A percentile compares a stretch with the other conserved stretches of the same genome.
phyloP scores from a whole-genome alignment of 1,284 basidiomycete genomes.

The Paramarasmius palmivorus region DNA sequence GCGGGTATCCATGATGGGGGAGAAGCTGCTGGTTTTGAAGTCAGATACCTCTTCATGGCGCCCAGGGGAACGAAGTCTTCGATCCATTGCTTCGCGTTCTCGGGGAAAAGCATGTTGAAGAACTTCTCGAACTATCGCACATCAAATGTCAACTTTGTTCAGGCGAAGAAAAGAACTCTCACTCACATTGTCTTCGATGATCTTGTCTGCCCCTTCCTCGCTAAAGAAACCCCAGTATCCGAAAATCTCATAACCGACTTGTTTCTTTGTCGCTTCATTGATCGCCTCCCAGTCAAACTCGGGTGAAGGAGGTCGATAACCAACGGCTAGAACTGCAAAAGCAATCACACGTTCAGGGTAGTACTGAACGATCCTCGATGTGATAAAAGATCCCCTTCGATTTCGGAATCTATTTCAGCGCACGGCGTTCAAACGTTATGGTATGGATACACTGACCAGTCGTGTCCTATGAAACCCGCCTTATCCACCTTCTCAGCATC shows the following conservation, averaged over 20 bases:
- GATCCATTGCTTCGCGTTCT: too few relatives aligned
- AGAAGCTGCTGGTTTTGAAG: too few relatives aligned
- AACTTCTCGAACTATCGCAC: too few relatives aligned
- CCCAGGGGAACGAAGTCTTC: too few relatives aligned
- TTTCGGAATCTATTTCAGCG: neutral
- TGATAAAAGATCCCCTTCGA: conserved; percentile 38
- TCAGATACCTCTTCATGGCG: too few relatives aligned
- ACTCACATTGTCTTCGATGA: too few relatives aligned
- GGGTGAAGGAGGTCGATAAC: conserved; percentile 33
- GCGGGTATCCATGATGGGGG: too few relatives aligned
- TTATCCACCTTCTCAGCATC: conserved; percentile 37
- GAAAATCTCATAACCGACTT: conserved; percentile 29
- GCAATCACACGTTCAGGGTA: conserved; percentile 40
- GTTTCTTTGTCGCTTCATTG: conserved; percentile 18
- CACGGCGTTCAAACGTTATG: neutral
- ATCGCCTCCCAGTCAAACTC: conserved; percentile 15
- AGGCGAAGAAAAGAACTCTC: too few relatives aligned
- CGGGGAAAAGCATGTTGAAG: too few relatives aligned
- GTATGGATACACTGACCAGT: conserved; percentile 44
- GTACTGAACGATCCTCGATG: conserved; percentile 35
- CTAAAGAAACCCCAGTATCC: conserved; percentile 40
- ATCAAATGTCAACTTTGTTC: too few relatives aligned
- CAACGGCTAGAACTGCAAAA: conserved; percentile 42
- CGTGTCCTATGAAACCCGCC: conserved; percentile 46
- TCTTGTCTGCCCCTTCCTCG: conserved; percentile 25